These are phyloP conservation scores for Aristolochia californica DNA, from an alignment of 164 flowering plant species.

Conservation along the genomic window DNA sequence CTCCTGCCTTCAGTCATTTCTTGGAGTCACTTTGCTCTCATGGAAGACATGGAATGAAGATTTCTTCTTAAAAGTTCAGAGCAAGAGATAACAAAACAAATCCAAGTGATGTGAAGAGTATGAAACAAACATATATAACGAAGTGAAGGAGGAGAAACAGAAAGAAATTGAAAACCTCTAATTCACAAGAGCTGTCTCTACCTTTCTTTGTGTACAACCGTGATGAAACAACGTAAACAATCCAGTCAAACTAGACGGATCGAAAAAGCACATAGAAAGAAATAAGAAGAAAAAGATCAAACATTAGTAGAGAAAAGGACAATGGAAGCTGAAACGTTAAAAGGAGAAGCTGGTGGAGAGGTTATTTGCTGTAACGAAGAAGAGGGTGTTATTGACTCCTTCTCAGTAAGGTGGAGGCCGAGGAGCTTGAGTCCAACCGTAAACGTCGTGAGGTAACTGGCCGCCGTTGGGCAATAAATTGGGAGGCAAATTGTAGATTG, in stretches of 20 bases:
- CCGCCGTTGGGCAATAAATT: slow-evolving; percentile 25
- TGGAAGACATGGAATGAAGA: too few relatives aligned
- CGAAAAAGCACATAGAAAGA: neutral
- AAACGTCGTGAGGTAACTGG: slow-evolving; percentile 27
- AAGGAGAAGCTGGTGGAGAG: too few relatives aligned
- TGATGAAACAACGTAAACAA: neutral
- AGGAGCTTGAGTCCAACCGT: slow-evolving; percentile 23
- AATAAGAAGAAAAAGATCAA: too few relatives aligned
- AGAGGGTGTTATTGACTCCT: neutral
- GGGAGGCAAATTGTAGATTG: slow-evolving; percentile 28
- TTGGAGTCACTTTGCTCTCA: too few relatives aligned
- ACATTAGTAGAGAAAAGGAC: neutral
- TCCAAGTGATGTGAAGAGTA: too few relatives aligned
- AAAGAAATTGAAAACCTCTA: neutral
- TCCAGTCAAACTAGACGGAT: slow-evolving; percentile 3
- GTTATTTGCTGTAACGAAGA: neutral
- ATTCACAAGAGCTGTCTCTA: slow-evolving; percentile 1
- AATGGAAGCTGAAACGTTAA: neutral
- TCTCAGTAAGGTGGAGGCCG: slow-evolving; percentile 22
- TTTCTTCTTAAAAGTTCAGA: too few relatives aligned
- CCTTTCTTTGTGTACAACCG: slow-evolving; percentile 7
- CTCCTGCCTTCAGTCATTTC: too few relatives aligned
- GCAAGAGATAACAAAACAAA: too few relatives aligned
- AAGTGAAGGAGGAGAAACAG: neutral
- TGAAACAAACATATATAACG: neutral